phyloP scores from a whole-genome alignment of 2,329 filamentous ascomycete genomes.

The Colletotrichum navitas region DNA sequence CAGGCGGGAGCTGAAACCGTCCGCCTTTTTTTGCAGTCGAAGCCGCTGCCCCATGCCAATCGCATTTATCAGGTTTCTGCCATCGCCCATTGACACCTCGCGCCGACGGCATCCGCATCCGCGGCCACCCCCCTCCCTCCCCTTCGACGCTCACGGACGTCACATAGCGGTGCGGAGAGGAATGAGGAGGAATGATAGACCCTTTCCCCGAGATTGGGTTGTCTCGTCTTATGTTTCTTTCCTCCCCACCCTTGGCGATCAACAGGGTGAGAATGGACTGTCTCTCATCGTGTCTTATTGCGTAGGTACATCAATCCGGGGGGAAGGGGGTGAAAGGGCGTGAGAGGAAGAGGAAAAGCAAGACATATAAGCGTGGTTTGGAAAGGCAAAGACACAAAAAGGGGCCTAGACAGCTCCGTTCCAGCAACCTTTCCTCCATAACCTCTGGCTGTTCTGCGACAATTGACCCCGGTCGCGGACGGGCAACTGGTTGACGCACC shows the following conservation, averaged over 20 bases:
- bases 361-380: background rate
- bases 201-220: background rate
- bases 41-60: background rate
- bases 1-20: constrained; percentile 34
- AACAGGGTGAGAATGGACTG: constrained; percentile 6
- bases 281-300: constrained; percentile 14
- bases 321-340: background rate
- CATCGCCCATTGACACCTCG: background rate
- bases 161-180: background rate
- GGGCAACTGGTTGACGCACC: constrained; percentile 29
- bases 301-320: background rate
- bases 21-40: background rate
- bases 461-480: constrained; percentile 28
- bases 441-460: constrained; percentile 9
- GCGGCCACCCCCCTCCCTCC: too few relatives aligned
- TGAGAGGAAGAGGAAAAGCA: background rate
- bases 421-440: background rate
- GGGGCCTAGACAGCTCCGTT: constrained; percentile 17
- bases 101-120: background rate
- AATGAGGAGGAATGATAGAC: constrained; percentile 1
- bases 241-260: background rate
- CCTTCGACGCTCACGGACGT: background rate
- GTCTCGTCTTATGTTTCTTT: background rate
- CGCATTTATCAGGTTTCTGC: constrained; percentile 12
- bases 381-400: constrained; percentile 6